A percentile compares a stretch with the other conserved stretches of the same genome.
Evolutionary conservation across 805 yeast species (phyloP).

Genomic region (Candida suzukii): DNA sequence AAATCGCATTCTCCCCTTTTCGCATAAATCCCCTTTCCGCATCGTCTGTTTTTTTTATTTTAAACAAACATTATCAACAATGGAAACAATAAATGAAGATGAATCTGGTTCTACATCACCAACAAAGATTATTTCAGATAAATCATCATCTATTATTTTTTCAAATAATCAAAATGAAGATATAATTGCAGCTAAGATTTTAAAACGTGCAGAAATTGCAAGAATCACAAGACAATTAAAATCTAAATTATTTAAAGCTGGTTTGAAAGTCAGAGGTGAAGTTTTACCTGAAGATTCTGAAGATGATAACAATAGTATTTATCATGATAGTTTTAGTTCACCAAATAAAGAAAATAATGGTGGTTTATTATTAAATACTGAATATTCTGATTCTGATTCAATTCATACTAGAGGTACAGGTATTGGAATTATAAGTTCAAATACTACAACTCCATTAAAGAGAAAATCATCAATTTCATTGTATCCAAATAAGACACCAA

Average conservation of each 20-base stretch:
- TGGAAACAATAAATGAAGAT: background rate
- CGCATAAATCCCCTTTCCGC: too few species aligned
- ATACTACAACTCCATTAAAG: conserved; percentile 20
- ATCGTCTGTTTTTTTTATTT: too few species aligned
- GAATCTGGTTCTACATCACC: too few species aligned
- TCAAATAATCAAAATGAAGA: too few species aligned
- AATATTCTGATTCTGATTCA: background rate
- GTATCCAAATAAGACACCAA: background rate
- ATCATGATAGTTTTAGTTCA: background rate
- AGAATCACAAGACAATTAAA: conserved; percentile 38
- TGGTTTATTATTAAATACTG: too few species aligned
- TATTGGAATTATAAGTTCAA: conserved; percentile 1
- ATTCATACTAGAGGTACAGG: background rate
- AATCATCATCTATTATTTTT: background rate
- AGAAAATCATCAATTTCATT: conserved; percentile 8
- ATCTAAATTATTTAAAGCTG: conserved; percentile 34
- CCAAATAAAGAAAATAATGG: background rate
- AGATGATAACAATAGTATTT: background rate
- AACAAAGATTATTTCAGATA: too few species aligned
- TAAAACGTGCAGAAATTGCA: conserved; percentile 39
- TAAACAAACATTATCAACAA: too few species aligned
- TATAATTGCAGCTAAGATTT: conserved; percentile 34
- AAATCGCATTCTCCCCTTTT: too few species aligned
- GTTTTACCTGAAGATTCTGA: background rate
- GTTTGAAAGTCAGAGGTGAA: conserved; percentile 25